phyloP scores from a whole-genome alignment of 2,329 filamentous ascomycete genomes.

The Fusarium sp. region DNA sequence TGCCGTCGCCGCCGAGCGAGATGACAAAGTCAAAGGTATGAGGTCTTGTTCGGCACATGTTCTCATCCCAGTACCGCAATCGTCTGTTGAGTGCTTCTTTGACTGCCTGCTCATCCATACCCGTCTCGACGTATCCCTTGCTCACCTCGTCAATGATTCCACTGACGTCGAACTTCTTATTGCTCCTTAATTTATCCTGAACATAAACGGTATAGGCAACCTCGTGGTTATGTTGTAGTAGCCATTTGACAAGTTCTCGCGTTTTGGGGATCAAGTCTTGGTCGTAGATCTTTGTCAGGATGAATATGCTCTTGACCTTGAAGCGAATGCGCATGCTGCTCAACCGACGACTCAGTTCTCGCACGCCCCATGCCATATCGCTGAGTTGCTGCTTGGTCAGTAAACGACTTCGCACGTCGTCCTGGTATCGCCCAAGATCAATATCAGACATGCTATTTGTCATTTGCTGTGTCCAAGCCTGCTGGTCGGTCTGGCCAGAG shows the following conservation, averaged over 20 bases:
- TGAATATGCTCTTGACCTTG: constrained; percentile 83
- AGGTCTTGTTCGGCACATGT: constrained; percentile 80
- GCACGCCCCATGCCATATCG: constrained; percentile 96
- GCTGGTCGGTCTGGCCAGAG: constrained; percentile 68
- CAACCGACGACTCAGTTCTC: constrained; percentile 87
- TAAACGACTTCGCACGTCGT: constrained; percentile 72
- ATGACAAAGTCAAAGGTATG: constrained; percentile 95
- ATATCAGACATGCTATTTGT: constrained; percentile 57
- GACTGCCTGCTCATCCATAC: constrained; percentile 52
- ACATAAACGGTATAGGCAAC: constrained; percentile 83
- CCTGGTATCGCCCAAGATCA: constrained; percentile 53
- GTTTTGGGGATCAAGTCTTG: constrained; percentile 82
- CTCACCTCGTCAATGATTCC: constrained; percentile 74
- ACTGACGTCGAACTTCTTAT: constrained; percentile 79
- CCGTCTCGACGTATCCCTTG: constrained; percentile 56
- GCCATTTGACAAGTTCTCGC: constrained; percentile 81
- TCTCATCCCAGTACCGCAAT: constrained; percentile 85
- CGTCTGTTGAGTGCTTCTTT: constrained; percentile 60
- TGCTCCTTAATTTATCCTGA: constrained; percentile 78
- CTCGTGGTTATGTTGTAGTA: constrained; percentile 77
- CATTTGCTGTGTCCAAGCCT: constrained; percentile 65
- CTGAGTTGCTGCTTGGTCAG: constrained; percentile 94
- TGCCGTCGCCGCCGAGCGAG: constrained; percentile 94
- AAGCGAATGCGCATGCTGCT: constrained; percentile 86
- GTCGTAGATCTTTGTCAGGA: constrained; percentile 94